Conservation (phyloP, 345 rosid genomes). For the Pelargonium nanum region DNA sequence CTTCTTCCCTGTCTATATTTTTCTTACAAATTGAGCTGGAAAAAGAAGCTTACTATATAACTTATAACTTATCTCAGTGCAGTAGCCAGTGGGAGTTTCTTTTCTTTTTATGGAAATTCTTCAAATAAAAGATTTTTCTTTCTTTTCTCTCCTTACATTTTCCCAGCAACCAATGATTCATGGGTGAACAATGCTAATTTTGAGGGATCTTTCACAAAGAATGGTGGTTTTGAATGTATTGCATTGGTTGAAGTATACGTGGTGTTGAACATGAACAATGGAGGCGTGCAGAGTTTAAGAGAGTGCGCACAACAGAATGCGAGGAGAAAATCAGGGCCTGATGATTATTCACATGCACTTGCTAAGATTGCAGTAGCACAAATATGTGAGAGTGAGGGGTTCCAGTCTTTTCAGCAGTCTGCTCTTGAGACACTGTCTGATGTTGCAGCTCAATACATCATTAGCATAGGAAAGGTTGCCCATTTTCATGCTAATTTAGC, state of each 20-base stretch:
- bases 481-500: constrained; percentile 46
- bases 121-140: not conserved
- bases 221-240: constrained; percentile 24
- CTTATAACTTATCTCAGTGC: not conserved
- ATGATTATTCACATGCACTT: constrained; percentile 40
- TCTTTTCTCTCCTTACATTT: not conserved
- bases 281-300: constrained; percentile 54
- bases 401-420: constrained; percentile 62
- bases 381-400: constrained; percentile 62
- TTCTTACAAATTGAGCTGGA: not conserved
- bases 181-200: constrained; percentile 21
- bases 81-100: constrained; percentile 5
- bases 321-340: constrained; percentile 32
- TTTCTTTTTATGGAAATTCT: constrained; percentile 5
- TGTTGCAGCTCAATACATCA: constrained; percentile 41
- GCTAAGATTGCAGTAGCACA: constrained; percentile 65
- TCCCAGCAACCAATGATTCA: constrained; percentile 3
- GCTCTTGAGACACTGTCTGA: constrained; percentile 61
- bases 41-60: not conserved
- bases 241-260: constrained; percentile 34
- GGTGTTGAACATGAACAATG: constrained; percentile 82
- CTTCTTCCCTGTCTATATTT: not conserved
- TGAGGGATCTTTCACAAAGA: constrained; percentile 11
- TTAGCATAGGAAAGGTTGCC: constrained; percentile 47
- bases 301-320: constrained; percentile 20